Evolutionary conservation across 257 asterid species (phyloP).

Genomic region (Solanum phureja): DNA sequence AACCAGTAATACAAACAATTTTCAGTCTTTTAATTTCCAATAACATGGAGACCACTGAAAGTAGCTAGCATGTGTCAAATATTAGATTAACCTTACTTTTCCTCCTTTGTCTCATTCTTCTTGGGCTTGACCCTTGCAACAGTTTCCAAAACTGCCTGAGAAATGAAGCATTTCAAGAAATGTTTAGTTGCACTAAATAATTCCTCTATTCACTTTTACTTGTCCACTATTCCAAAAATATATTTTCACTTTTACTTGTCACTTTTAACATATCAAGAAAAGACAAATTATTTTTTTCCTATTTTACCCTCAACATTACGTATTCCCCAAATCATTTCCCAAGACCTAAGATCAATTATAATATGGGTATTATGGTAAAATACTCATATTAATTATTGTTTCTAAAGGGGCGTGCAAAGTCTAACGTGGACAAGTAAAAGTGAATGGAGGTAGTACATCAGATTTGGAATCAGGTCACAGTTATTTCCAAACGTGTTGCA

Average conservation of each 20-base stretch:
- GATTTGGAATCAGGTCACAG: neutral
- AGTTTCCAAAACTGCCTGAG: slow-evolving; percentile 79
- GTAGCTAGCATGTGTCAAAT: neutral
- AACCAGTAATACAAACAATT: slow-evolving; percentile 8
- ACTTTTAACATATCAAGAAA: neutral
- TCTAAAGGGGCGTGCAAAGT: neutral
- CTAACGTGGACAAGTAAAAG: neutral
- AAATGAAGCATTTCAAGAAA: slow-evolving; percentile 13
- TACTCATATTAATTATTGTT: neutral
- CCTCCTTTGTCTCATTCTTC: slow-evolving; percentile 76
- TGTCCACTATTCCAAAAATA: neutral
- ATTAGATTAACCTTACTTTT: slow-evolving; percentile 39
- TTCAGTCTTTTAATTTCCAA: neutral
- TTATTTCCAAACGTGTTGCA: neutral
- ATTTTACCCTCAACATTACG: neutral
- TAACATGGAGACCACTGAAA: neutral
- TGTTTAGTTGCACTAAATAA: neutral
- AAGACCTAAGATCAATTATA: neutral
- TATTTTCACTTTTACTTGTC: neutral
- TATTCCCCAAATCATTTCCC: neutral
- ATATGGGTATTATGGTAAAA: neutral
- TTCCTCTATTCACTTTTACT: neutral
- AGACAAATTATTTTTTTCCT: neutral
- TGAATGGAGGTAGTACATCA: neutral
- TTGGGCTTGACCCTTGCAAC: slow-evolving; percentile 83